These are phyloP conservation scores for Conringia planisiliqua DNA, from an alignment of 345 rosid species.

Conservation along the genomic window DNA sequence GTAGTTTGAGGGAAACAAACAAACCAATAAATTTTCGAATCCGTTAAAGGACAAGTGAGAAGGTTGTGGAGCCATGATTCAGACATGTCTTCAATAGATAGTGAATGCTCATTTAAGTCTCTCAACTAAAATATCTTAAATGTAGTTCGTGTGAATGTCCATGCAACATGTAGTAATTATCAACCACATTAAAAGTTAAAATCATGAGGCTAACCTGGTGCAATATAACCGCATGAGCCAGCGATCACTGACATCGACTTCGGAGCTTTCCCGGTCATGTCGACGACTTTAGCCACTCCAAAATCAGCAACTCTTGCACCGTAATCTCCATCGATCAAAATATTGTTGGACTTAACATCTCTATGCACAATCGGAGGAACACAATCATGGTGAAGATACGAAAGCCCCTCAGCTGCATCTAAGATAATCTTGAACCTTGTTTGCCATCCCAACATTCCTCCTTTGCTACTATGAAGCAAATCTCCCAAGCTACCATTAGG, in stretches of 20 bases:
- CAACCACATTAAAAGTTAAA: background rate
- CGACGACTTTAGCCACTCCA: conserved; percentile 88
- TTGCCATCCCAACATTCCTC: conserved; percentile 80
- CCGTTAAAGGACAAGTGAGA: conserved; percentile 7
- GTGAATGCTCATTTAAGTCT: conserved; percentile 35
- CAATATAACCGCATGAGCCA: conserved; percentile 98
- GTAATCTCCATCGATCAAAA: conserved; percentile 80
- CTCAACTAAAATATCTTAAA: conserved; percentile 24
- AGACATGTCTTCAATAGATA: conserved; percentile 26
- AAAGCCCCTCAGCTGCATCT: conserved; percentile 95
- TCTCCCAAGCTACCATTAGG: conserved; percentile 96
- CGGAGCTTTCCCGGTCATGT: conserved; percentile 60
- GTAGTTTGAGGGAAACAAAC: conserved; percentile 9
- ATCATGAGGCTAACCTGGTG: conserved; percentile 71
- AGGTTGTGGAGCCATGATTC: conserved; percentile 30
- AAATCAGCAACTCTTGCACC: conserved; percentile 98
- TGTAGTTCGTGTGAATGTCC: conserved; percentile 9
- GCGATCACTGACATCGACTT: conserved; percentile 96
- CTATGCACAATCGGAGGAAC: conserved; percentile 93
- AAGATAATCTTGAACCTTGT: conserved; percentile 72
- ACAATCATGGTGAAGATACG: conserved; percentile 93
- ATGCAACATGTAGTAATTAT: conserved; percentile 13
- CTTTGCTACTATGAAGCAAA: conserved; percentile 82
- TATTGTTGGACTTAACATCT: conserved; percentile 95
- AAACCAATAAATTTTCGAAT: background rate